Base-by-base conservation (phyloP, 768 basidiomycete genomes). In the Naganishia vishniacii region DNA sequence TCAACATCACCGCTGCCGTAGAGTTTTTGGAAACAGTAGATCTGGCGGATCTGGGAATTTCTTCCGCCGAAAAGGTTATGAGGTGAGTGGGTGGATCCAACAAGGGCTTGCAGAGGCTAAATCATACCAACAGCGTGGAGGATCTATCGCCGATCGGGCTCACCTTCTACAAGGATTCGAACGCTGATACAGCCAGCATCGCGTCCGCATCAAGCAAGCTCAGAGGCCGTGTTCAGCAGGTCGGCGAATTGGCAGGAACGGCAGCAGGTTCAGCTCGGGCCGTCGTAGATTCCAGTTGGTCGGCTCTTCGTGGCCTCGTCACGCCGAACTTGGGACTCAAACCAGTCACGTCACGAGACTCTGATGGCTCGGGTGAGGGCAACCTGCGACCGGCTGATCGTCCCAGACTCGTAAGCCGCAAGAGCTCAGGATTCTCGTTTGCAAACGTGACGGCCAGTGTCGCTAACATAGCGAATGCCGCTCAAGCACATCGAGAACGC, bases 21-120 rank as follows among this genome's bases (percentile, higher is more conserved):
- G 93, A 97, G 73, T 99, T 97, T 75, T 80, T 97, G 58, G 91
- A 94, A 79, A 89, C 92, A 73, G 91, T 97, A 37, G 91, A 97
- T 78, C 80, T 95, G 62, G 86, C 83, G 8, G 83, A 82, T 0
- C 79, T 88, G 20, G 86, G 83, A 0, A 78, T 69, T 18, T 62
- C 61, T 77, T 90, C 69, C 1, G 56, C 75, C 8, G 77, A 74
- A 47, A 77, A 74, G 49, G 72, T 79, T 28, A 67, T 79, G 45
- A 73, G 73, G 69, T 65, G 47, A 26, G 60, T 64, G 26, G 31
- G 8, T 15, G 34, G 26, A 15, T 44, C 16, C n/a, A 0, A 16
- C 12, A 8, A 16, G n/a, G n/a, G n/a, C n/a, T n/a, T n/a, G n/a
- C n/a, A n/a, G n/a, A n/a, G n/a, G n/a, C n/a, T n/a, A n/a, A n/a